Percentiles rank a stretch among this genome's conserved stretches.
These are phyloP conservation scores for Globomyces pollinis-pini DNA, from an alignment of 192 early-diverging fungal genomes.

Conservation along the genomic window DNA sequence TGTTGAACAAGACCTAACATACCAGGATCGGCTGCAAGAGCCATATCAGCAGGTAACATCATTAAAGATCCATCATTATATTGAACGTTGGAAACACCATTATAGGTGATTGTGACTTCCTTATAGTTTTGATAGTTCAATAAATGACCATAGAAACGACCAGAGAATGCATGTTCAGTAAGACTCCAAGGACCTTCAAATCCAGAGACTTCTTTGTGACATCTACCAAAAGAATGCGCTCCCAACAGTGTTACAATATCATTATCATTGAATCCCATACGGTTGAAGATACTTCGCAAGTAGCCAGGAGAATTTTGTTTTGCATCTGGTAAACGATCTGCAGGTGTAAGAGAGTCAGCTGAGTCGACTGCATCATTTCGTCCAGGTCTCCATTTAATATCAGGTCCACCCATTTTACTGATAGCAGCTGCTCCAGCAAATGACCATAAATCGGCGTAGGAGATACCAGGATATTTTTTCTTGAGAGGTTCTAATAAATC, in stretches of 20 bases:
- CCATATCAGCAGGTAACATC: slow-evolving; percentile 67
- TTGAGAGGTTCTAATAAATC: slow-evolving; percentile 54
- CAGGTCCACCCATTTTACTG: slow-evolving; percentile 43
- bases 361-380: slow-evolving; percentile 17
- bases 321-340: slow-evolving; percentile 67
- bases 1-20: background rate
- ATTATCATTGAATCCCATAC: slow-evolving; percentile 56
- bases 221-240: slow-evolving; percentile 29
- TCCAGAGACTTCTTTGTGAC: slow-evolving; percentile 55
- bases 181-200: slow-evolving; percentile 49
- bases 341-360: slow-evolving; percentile 31
- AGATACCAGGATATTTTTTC: slow-evolving; percentile 43
- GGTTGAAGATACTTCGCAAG: slow-evolving; percentile 15
- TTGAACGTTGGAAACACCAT: background rate
- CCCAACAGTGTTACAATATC: slow-evolving; percentile 67
- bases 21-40: slow-evolving; percentile 41
- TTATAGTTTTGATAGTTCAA: background rate
- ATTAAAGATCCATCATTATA: slow-evolving; percentile 33
- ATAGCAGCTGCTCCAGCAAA: slow-evolving; percentile 48
- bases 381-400: slow-evolving; percentile 52
- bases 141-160: background rate
- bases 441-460: slow-evolving; percentile 68
- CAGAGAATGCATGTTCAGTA: background rate
- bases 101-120: background rate
- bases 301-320: slow-evolving; percentile 37